Evolutionary conservation across 148 eudicot genomes (phyloP).

Genomic region (Diospyros kaki): DNA sequence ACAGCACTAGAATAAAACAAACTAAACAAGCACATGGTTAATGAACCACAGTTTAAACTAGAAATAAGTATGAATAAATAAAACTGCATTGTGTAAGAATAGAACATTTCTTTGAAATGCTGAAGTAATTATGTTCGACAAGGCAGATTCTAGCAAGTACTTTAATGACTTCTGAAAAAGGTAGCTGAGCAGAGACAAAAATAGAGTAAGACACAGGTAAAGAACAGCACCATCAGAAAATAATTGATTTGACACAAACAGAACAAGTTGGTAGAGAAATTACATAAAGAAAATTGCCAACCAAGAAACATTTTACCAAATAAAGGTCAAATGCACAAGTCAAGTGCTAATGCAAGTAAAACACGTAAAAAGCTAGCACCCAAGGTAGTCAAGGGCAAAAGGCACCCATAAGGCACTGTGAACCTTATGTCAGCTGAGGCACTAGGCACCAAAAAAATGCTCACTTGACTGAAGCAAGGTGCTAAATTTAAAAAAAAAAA

Average conservation of each 20-base stretch:
- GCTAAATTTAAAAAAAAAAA: too few relatives aligned
- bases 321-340: background rate
- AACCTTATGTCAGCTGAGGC: too few relatives aligned
- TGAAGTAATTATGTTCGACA: background rate
- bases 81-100: background rate
- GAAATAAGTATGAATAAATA: background rate
- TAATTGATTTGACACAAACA: background rate
- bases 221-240: background rate
- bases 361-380: background rate
- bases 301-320: background rate
- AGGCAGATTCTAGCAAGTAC: background rate
- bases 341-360: background rate
- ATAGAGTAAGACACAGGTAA: background rate
- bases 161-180: background rate
- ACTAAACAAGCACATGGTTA: background rate
- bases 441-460: too few relatives aligned
- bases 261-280: background rate
- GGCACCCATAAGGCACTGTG: background rate
- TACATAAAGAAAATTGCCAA: background rate
- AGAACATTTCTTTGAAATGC: conserved; percentile 2
- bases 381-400: background rate
- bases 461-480: too few relatives aligned
- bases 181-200: background rate
- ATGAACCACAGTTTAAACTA: background rate
- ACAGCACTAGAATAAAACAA: background rate